Percentiles rank a stretch among this genome's conserved stretches.
These are phyloP conservation scores for Solanum aculeatissimum DNA, from an alignment of 305 asterid genomes.

Conservation along the genomic window DNA sequence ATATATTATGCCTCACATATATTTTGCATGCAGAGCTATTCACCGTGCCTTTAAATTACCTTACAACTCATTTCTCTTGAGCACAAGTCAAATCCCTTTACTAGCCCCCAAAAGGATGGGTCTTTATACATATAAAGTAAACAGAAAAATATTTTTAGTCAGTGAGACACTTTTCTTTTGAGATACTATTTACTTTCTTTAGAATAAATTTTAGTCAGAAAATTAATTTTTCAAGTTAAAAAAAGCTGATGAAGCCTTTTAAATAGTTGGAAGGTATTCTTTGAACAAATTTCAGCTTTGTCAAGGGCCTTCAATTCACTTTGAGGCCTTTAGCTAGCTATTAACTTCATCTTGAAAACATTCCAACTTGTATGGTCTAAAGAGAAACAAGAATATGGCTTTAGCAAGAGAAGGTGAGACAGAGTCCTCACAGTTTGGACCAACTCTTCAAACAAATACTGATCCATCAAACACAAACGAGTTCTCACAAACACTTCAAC, in stretches of 20 bases:
- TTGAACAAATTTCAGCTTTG: neutral
- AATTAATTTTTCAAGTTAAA: neutral
- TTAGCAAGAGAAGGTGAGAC: slow-evolving; percentile 1
- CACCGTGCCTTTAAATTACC: neutral
- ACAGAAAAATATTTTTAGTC: neutral
- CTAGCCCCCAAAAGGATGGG: neutral
- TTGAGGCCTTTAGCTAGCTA: neutral
- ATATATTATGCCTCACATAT: neutral
- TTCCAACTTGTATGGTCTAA: neutral
- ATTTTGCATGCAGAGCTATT: too few species aligned
- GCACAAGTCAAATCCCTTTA: neutral
- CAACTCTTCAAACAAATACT: neutral
- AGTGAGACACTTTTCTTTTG: neutral
- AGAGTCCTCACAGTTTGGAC: neutral
- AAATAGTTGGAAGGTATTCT: neutral
- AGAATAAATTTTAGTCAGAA: neutral
- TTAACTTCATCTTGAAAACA: neutral
- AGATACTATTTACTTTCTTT: neutral
- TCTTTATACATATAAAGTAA: neutral
- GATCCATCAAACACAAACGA: neutral
- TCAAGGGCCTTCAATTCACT: neutral
- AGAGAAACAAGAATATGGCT: neutral
- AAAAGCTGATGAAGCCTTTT: neutral
- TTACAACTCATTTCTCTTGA: neutral
- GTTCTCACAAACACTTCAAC: slow-evolving; percentile 6